These are phyloP conservation scores for Plasmodium relictum DNA, from an alignment of 169 alveolate genomes.

Conservation along the genomic window DNA sequence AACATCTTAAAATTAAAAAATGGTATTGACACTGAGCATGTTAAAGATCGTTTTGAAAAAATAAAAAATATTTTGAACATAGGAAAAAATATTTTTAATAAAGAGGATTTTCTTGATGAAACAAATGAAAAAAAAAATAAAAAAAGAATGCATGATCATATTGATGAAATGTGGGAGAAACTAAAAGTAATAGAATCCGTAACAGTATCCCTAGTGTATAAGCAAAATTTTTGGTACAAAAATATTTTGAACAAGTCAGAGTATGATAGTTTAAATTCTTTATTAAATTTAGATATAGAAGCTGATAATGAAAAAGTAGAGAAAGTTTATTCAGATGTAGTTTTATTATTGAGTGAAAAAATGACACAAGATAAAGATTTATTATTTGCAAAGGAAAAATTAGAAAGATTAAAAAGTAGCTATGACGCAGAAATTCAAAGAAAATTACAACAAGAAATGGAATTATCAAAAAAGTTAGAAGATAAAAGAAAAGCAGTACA, in stretches of 20 bases:
- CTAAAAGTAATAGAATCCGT: constrained; percentile 41
- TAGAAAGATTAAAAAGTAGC: constrained; percentile 71
- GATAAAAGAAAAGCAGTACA: constrained; percentile 80
- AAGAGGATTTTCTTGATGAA: constrained; percentile 23
- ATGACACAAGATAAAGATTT: constrained; percentile 73
- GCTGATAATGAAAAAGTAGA: constrained; percentile 37
- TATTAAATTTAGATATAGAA: constrained; percentile 58
- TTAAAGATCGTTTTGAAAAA: constrained; percentile 48
- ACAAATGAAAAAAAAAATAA: not conserved
- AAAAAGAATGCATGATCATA: constrained; percentile 28
- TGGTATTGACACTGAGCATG: constrained; percentile 16
- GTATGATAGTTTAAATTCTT: constrained; percentile 72
- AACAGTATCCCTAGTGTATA: constrained; percentile 36
- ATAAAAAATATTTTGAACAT: constrained; percentile 39
- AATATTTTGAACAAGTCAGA: constrained; percentile 71
- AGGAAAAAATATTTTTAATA: constrained; percentile 40
- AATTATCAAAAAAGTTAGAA: constrained; percentile 68
- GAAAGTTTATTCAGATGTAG: constrained; percentile 36
- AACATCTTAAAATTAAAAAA: constrained; percentile 59
- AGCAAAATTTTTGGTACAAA: constrained; percentile 65
- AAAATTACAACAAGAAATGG: constrained; percentile 82
- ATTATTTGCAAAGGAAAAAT: constrained; percentile 61
- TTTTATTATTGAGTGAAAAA: constrained; percentile 30
- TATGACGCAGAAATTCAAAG: constrained; percentile 80
- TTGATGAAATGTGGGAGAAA: constrained; percentile 64